Base-by-base conservation (phyloP, 192 early-diverging fungal genomes). In the Umbelopsis isabellina region DNA sequence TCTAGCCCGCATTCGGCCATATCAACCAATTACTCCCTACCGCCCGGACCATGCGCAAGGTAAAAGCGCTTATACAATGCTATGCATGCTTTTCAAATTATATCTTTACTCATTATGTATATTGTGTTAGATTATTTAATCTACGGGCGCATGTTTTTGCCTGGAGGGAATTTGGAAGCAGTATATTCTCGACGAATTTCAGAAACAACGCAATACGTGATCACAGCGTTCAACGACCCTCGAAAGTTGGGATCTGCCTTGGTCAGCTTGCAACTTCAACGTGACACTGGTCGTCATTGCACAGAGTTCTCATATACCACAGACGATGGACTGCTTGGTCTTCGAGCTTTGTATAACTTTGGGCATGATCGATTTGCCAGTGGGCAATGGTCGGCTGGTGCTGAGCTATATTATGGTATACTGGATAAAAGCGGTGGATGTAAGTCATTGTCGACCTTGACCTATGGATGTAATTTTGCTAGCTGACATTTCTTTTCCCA, bases 401-500 rank as follows among this genome's bases (percentile, higher is more conserved):
- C 86, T 65, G 92, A 92, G 76, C 44, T 91, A 18, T 94, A 93
- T 66, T 92, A 85, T 70, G 89, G 88, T 4, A 82, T 86, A 12
- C 87, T 92, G 35, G 94, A 97, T 48, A 87, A 87, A 58, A 96
- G 93, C 75, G 97, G 95, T 51, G 97, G 97, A 74, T 73, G 93
- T 95, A 84, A 80, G 80, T 80, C 10, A 41, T 41, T 41, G 1
- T 41, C 37, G 6, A 41, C 1, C 3, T 30, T 30, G 27, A 58
- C 21, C 9, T 76, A 21, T 69, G 20, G 70, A 69, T 72, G 9
- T 50, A 75, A 65, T 53, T 53, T 25, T 41, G 21, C 25, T 23
- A 27, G 48, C 30, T 61, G 55, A 61, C 13, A 61, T 30, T 10
- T 65, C 47, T 16, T 45, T n/a, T 1, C 41, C 6, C 2, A 41